These are phyloP conservation scores for Kodamaea nitidulidarum DNA, from an alignment of 805 yeast species.

Conservation along the genomic window DNA sequence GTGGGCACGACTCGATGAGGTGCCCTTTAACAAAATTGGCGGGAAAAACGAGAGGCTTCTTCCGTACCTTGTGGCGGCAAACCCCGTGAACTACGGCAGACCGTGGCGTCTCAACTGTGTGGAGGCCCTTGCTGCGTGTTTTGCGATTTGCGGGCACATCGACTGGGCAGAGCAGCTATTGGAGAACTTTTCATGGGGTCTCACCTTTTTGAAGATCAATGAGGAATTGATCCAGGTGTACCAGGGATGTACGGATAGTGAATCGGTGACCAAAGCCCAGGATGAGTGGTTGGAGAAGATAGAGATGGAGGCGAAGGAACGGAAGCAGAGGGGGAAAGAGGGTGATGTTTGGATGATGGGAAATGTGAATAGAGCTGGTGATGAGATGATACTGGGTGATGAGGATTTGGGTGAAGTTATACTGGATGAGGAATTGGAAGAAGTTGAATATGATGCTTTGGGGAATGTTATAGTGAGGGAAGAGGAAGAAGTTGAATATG, in stretches of 20 bases:
- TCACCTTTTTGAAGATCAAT: slow-evolving; percentile 78
- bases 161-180: slow-evolving; percentile 85
- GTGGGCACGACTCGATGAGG: slow-evolving; percentile 96
- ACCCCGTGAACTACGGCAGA: slow-evolving; percentile 93
- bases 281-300: slow-evolving; percentile 65
- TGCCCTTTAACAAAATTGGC: slow-evolving; percentile 91
- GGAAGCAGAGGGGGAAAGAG: slow-evolving; percentile 49
- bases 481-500: slow-evolving; percentile 10
- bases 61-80: slow-evolving; percentile 93
- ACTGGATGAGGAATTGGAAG: slow-evolving; percentile 14
- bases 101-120: slow-evolving; percentile 97
- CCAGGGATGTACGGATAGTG: slow-evolving; percentile 75
- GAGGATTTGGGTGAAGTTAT: slow-evolving; percentile 17
- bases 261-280: slow-evolving; percentile 68
- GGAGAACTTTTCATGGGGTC: slow-evolving; percentile 88
- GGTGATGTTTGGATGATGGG: slow-evolving; percentile 78
- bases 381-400: slow-evolving; percentile 13
- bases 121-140: slow-evolving; percentile 95
- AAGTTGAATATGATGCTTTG: slow-evolving; percentile 12
- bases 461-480: slow-evolving; percentile 13
- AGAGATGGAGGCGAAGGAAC: slow-evolving; percentile 60
- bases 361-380: slow-evolving; percentile 55
- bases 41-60: slow-evolving; percentile 82
- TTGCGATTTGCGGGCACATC: slow-evolving; percentile 84
- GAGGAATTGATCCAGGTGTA: slow-evolving; percentile 72